These are phyloP conservation scores for Phymatotrichopsis omnivora DNA, from an alignment of 2,329 filamentous ascomycete genomes.

Conservation along the genomic window DNA sequence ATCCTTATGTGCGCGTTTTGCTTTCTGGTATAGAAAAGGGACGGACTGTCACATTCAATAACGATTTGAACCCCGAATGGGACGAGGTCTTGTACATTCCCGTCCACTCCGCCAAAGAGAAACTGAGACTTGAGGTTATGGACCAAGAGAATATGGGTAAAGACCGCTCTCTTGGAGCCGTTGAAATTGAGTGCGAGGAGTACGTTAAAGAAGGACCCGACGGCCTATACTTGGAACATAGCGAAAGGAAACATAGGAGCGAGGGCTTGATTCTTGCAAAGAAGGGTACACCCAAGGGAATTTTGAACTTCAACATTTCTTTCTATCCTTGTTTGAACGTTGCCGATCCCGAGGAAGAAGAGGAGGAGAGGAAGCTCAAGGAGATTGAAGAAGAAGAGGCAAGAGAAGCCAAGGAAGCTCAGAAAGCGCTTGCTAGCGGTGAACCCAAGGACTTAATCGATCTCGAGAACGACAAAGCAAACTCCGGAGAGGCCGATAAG, in stretches of 20 bases:
- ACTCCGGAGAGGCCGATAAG: constrained; percentile 39
- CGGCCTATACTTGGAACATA: constrained; percentile 71
- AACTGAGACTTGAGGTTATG: constrained; percentile 86
- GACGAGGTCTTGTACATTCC: constrained; percentile 93
- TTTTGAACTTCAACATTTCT: constrained; percentile 67
- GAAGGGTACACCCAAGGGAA: constrained; percentile 65
- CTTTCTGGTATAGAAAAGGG: constrained; percentile 85
- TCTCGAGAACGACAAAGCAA: constrained; percentile 30
- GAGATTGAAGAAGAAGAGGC: constrained; percentile 15
- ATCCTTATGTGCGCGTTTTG: constrained; percentile 82
- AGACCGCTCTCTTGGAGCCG: constrained; percentile 73
- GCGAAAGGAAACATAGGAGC: constrained; percentile 58
- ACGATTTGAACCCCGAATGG: constrained; percentile 90
- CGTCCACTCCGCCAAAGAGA: constrained; percentile 73
- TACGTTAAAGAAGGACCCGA: constrained; percentile 65
- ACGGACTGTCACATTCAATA: constrained; percentile 89
- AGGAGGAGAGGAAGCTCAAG: constrained; percentile 42
- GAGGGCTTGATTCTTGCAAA: constrained; percentile 64
- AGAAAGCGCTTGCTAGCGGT: constrained; percentile 4
- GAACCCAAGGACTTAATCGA: constrained; percentile 25
- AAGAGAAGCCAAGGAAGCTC: constrained; percentile 7
- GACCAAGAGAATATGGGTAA: constrained; percentile 87
- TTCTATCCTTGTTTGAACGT: constrained; percentile 88
- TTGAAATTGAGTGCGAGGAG: constrained; percentile 67
- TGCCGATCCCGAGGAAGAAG: constrained; percentile 79